Conservation (phyloP, 495 filamentous ascomycete species). For the Copromyces sp. region DNA sequence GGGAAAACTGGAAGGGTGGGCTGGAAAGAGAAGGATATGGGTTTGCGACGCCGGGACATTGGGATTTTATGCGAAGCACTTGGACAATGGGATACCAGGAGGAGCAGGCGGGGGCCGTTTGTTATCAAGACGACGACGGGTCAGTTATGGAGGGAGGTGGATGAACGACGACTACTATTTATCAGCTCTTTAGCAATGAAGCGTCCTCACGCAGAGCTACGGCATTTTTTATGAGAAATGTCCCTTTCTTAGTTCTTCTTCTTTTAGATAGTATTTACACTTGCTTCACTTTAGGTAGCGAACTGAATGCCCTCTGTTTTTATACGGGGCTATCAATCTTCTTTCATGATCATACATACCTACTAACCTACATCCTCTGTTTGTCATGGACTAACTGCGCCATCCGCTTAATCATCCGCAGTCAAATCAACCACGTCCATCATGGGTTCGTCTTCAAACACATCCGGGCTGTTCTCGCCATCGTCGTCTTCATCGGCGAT, state of each 20-base stretch:
- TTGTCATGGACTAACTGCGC: neutral
- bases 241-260: neutral
- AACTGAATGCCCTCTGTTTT: neutral
- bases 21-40: neutral
- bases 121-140: neutral
- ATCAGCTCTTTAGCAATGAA: neutral
- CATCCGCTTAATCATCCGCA: neutral
- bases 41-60: neutral
- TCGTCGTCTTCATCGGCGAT: neutral
- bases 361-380: neutral
- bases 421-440: slow-evolving; percentile 10
- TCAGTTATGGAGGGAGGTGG: neutral
- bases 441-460: slow-evolving; percentile 12
- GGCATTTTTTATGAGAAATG: neutral
- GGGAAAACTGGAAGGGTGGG: neutral
- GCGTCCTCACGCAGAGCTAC: neutral
- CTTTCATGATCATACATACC: neutral
- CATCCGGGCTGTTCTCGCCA: neutral
- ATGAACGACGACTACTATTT: neutral
- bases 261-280: neutral
- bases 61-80: neutral
- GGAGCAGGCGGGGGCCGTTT: neutral
- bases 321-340: neutral
- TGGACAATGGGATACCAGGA: neutral
- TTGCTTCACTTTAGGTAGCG: neutral